Evolutionary conservation across 768 basidiomycete species (phyloP), one percentile per base, ranked within the genome.

Genomic region (Sistotremastrum suecicum): DNA sequence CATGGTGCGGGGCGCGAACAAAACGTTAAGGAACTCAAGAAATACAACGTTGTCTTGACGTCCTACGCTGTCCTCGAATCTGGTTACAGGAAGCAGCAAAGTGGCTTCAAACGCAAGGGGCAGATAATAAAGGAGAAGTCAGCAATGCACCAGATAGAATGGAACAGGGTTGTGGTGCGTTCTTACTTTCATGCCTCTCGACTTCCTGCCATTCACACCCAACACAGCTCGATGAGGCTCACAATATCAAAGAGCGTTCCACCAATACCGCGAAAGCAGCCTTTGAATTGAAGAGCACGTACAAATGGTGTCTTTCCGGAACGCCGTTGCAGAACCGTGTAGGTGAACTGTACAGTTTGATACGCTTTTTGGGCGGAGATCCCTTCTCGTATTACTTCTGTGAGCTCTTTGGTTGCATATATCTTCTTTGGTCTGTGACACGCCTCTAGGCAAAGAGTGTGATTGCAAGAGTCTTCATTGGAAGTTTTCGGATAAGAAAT

Each of bases 181-280:
- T 31, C 41, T 34, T 6, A 42, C 50, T 39, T 42, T 37, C 10
- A 28, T 41, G 28, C 43, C 29, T 43, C 20, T 28, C 10, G 39
- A 39, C 41, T 11, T 33, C 29, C 8, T 35, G 8, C n/a, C 20
- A 41, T 20, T 37, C 34, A n/a, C 41, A 34, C 42, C 46, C 45
- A 48, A 48, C 38, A 3, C 49, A 87, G 83, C 74, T 95, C 39
- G 91, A 97, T 53, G 91, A 95, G 66, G 94, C 92, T 4, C 94
- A 97, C 63, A 97, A 92, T 59, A 97, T 98, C 68, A 98, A 98
- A 57, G 94, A 98, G 58, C 78, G 94, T 3, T 66, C 78, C 3
- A 91, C 88, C 1, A 97, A 94, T 58, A 97, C 94, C 0, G 92
- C 94, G 1, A 97, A 94, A 62, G 92, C 91, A n/a, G 76, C 89